Percentiles rank a stretch among this genome's conserved stretches.
These are phyloP conservation scores for Alternaria triticina DNA, from an alignment of 2,329 filamentous ascomycete species.

Conservation along the genomic window DNA sequence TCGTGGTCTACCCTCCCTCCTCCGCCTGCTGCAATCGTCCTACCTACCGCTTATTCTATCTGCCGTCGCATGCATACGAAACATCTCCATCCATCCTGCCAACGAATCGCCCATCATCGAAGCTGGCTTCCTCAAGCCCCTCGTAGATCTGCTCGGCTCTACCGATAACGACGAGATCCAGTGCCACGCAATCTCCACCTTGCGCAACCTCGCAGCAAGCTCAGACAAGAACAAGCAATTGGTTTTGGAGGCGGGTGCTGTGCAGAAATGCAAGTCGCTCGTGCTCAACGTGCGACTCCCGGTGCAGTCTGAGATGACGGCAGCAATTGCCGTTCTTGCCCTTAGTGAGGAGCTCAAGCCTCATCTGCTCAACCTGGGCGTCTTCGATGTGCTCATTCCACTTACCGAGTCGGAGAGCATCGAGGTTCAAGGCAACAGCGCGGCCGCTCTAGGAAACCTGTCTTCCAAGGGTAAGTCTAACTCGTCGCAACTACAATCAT, in stretches of 20 bases:
- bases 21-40: conserved; percentile 90
- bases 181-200: conserved; percentile 95
- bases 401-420: conserved; percentile 95
- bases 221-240: conserved; percentile 97
- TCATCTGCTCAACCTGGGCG: conserved; percentile 86
- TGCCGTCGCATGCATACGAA: conserved; percentile 96
- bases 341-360: conserved; percentile 95
- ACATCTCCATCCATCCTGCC: conserved; percentile 96
- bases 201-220: conserved; percentile 93
- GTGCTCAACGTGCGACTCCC: conserved; percentile 91
- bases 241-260: conserved; percentile 94
- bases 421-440: conserved; percentile 97
- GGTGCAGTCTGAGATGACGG: conserved; percentile 99
- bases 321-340: conserved; percentile 95
- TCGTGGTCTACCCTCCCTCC: conserved; percentile 80
- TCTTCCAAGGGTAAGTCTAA: conserved; percentile 83
- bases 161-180: conserved; percentile 99
- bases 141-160: conserved; percentile 91
- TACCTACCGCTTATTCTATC: conserved; percentile 96
- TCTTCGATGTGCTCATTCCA: conserved; percentile 95
- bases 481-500: neutral
- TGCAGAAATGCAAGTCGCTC: conserved; percentile 98
- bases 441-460: conserved; percentile 90
- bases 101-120: conserved; percentile 99
- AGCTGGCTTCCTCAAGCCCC: conserved; percentile 89